Percentiles rank a stretch among this genome's conserved stretches.
These are phyloP conservation scores for Pseudogymnoascus sp. DNA, from an alignment of 2,329 filamentous ascomycete genomes.

Conservation along the genomic window DNA sequence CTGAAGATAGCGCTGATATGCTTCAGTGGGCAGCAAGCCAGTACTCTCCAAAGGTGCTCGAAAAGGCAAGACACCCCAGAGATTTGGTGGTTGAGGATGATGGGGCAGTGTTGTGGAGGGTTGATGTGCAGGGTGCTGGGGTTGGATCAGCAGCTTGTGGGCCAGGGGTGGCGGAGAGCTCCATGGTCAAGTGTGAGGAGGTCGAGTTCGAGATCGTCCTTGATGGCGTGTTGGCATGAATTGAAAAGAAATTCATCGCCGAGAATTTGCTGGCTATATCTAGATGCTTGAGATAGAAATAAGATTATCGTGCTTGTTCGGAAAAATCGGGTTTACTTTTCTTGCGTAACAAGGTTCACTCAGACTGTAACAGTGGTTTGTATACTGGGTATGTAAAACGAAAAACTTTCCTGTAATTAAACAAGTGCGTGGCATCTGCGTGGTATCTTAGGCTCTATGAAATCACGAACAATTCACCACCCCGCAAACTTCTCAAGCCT, in stretches of 20 bases:
- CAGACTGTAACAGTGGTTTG: not conserved
- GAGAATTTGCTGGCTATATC: not conserved
- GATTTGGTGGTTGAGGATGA: conserved; percentile 47
- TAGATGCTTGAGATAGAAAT: not conserved
- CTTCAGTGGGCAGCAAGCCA: conserved; percentile 44
- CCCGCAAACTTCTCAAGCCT: not conserved
- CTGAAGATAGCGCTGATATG: conserved; percentile 34
- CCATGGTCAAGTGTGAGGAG: conserved; percentile 34
- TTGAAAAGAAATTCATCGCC: not conserved
- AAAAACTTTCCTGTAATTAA: not conserved
- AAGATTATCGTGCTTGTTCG: not conserved
- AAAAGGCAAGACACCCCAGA: conserved; percentile 52
- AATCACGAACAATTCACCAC: not conserved
- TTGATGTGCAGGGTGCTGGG: conserved; percentile 38
- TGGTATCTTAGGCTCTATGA: not conserved
- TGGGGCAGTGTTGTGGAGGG: conserved; percentile 33
- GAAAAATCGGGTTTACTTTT: not conserved
- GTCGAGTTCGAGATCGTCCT: conserved; percentile 36
- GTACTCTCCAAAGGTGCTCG: conserved; percentile 43
- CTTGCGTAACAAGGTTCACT: not conserved
- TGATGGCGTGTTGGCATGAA: conserved; percentile 20
- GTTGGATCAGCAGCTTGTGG: conserved; percentile 43
- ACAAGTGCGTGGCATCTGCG: not conserved
- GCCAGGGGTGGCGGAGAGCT: conserved; percentile 37
- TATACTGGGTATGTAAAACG: not conserved